A percentile compares a stretch with the other conserved stretches of the same genome.
Conservation (phyloP, 768 basidiomycete species). For the Brasilioporus rufonigricans region DNA sequence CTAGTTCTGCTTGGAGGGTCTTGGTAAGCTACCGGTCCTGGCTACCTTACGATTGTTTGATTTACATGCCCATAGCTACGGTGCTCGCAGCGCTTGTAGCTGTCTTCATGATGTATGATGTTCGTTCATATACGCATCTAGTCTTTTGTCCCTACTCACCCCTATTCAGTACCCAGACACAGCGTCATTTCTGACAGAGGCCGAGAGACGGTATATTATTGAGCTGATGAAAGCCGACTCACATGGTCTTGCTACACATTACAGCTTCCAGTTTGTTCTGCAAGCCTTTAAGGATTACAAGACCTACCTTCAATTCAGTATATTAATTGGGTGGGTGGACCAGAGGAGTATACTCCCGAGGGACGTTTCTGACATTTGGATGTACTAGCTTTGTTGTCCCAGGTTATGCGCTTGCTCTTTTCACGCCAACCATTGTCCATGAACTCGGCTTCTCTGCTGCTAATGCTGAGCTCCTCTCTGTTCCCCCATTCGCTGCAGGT, state of each 20-base stretch:
- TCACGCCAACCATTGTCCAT: not conserved
- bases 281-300: too few relatives aligned
- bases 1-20: slow-evolving; percentile 34
- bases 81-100: slow-evolving; percentile 19
- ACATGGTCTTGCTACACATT: not conserved
- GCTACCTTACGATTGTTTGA: not conserved
- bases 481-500: too few relatives aligned
- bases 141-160: slow-evolving; percentile 20
- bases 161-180: too few relatives aligned
- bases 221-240: slow-evolving; percentile 26
- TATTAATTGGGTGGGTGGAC: not conserved
- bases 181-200: too few relatives aligned
- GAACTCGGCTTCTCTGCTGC: too few relatives aligned
- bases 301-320: too few relatives aligned
- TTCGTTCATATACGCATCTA: slow-evolving; percentile 8
- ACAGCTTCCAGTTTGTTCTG: too few relatives aligned
- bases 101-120: slow-evolving; percentile 57
- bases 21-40: not conserved
- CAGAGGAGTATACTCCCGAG: too few relatives aligned
- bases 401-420: not conserved
- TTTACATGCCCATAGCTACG: slow-evolving; percentile 16
- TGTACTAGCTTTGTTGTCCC: not conserved
- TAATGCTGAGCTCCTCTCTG: too few relatives aligned
- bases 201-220: slow-evolving; percentile 39
- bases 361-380: not conserved